phyloP scores from a whole-genome alignment of 768 basidiomycete species.

The Piloderma croceum region DNA sequence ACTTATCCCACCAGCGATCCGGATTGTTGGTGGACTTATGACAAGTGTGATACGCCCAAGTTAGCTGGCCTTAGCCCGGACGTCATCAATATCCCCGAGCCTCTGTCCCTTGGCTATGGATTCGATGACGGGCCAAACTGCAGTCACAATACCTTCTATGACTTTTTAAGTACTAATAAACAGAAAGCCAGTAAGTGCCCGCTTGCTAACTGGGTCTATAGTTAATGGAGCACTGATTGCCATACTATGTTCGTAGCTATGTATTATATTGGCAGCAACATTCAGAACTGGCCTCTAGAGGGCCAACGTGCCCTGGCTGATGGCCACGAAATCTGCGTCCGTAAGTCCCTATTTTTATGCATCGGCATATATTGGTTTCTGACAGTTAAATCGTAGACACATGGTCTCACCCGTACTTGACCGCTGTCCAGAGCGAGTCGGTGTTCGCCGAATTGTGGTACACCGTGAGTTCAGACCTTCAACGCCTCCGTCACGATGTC shows the following conservation, averaged over 20 bases:
- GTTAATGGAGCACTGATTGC: no score
- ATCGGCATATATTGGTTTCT: no score
- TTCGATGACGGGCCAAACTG: constrained; percentile 67
- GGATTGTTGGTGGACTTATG: constrained; percentile 46
- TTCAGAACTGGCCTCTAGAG: constrained; percentile 8
- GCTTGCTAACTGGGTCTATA: no score
- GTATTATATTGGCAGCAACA: constrained; percentile 13
- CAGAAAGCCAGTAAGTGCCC: no score
- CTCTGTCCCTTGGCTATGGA: constrained; percentile 50
- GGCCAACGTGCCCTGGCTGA: constrained; percentile 11
- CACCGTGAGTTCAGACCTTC: no score
- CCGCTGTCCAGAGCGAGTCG: constrained; percentile 52
- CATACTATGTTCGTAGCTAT: no score
- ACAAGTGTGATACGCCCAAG: constrained; percentile 45
- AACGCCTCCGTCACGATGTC: no score
- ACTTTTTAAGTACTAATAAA: constrained; percentile 43
- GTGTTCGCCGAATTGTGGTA: constrained; percentile 80
- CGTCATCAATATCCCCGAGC: constrained; percentile 47
- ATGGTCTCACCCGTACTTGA: constrained; percentile 56
- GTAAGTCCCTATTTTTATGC: no score
- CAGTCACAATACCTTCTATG: constrained; percentile 57
- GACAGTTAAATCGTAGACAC: constrained; percentile 31
- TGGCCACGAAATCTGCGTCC: constrained; percentile 12
- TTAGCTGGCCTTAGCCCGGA: constrained; percentile 37
- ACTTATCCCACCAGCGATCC: constrained; percentile 38